Base-by-base conservation (phyloP, 2,329 filamentous ascomycete species). In the Pseudohalonectria lignicola region DNA sequence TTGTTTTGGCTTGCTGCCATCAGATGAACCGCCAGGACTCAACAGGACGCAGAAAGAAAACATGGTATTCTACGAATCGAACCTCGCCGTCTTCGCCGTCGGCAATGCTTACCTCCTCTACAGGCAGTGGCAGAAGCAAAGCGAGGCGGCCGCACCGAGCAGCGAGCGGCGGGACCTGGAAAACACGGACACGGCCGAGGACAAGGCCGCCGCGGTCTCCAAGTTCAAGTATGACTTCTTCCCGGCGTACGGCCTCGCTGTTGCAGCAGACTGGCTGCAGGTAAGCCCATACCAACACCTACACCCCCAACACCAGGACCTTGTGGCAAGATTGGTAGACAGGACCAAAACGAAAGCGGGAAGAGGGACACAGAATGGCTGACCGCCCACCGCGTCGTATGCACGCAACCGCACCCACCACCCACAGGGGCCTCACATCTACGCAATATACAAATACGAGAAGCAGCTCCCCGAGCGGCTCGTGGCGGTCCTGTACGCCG, bases 381-480 rank as follows among this genome's bases (percentile, higher is more conserved):
- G n/a, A n/a, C n/a, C n/a, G n/a, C n/a, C n/a, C n/a, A n/a, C n/a
- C n/a, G n/a, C n/a, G n/a, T n/a, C n/a, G n/a, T n/a, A n/a, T n/a
- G n/a, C n/a, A n/a, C n/a, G n/a, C n/a, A 5, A 28, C 15, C 15
- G 16, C 15, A 16, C 4, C 10, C 2, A 25, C 2, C 5, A 25
- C 6, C 12, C 11, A 32, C 39, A 63, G 59, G 63, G 65, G 2
- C 65, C 66, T 5, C 65, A 69, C 37, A 64, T 69, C 30, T 71
- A 71, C 45, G 64, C 65, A 4, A 61, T 70, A 9, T 72, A 70
- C 55, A 69, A 65, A 52, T 63, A 69, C 47, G 62, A 68, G 35
- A 67, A 69, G 41, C 47, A 55, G 5, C 56, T 70, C 1, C 50
- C 61, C 4, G 67, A 70, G 43, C 54, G 58, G 34, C 47, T 53